A percentile compares a stretch with the other conserved stretches of the same genome.
Evolutionary conservation across 106 monocot genomes (phyloP).

Genomic region (Apostasia ramifera): DNA sequence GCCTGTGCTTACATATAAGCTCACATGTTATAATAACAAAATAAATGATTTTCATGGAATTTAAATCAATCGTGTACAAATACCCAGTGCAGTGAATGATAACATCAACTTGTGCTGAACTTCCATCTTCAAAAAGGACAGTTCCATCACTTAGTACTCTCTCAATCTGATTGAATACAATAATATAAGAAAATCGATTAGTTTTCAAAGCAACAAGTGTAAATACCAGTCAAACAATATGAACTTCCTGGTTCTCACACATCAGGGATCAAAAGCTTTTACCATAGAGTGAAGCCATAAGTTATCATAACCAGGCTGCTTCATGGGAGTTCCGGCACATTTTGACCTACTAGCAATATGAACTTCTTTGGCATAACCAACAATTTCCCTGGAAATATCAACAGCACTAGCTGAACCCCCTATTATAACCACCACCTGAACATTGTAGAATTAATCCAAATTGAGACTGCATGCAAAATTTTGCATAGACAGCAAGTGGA

Average conservation of each 20-base stretch:
- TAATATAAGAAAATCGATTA: not conserved
- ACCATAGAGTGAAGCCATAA: conserved; percentile 94
- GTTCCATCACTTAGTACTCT: conserved; percentile 32
- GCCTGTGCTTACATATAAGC: too few relatives aligned
- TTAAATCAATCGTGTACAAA: conserved; percentile 3
- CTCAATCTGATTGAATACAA: conserved; percentile 42
- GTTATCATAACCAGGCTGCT: conserved; percentile 65
- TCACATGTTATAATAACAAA: too few relatives aligned
- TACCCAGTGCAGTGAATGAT: conserved; percentile 99
- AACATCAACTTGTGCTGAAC: conserved; percentile 51
- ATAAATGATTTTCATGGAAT: too few relatives aligned
- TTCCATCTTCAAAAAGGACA: conserved; percentile 43
- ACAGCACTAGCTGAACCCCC: conserved; percentile 79
- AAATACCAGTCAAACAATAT: not conserved
- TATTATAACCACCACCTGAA: conserved; percentile 79
- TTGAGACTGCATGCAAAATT: not conserved
- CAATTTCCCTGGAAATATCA: conserved; percentile 85
- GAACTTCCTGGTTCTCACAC: conserved; percentile 9
- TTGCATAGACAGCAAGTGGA: too few relatives aligned
- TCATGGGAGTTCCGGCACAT: conserved; percentile 17
- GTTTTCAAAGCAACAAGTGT: not conserved
- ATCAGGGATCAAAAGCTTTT: conserved; percentile 31
- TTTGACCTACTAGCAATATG: conserved; percentile 63
- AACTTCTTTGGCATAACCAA: conserved; percentile 75
- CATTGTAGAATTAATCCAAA: not conserved